phyloP scores from a whole-genome alignment of 352 stramenopile species.

The Globisporangium takayamanum region DNA sequence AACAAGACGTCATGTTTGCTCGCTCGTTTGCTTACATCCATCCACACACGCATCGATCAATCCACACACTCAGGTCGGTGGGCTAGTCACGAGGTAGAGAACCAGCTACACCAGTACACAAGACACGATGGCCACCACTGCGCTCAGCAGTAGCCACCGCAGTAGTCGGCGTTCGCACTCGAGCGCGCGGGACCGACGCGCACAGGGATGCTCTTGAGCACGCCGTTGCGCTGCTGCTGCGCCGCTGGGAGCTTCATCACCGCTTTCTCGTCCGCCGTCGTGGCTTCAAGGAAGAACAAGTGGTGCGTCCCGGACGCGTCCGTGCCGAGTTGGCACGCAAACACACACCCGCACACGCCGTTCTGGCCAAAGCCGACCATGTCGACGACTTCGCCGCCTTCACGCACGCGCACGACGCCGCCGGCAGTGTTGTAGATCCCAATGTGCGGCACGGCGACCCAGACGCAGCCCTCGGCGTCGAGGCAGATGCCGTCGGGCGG shows the following conservation, averaged over 20 bases:
- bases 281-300: constrained; percentile 55
- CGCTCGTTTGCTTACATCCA: too few relatives aligned
- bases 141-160: constrained; percentile 53
- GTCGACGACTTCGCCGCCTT: constrained; percentile 49
- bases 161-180: constrained; percentile 32
- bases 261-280: constrained; percentile 27
- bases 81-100: neutral
- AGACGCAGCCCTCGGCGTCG: constrained; percentile 62
- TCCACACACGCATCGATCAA: too few relatives aligned
- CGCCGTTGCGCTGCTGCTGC: constrained; percentile 27
- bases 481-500: constrained; percentile 54
- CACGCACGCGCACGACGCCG: constrained; percentile 41
- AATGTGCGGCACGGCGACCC: constrained; percentile 45
- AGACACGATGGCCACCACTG: neutral
- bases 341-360: constrained; percentile 40
- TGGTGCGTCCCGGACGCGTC: constrained; percentile 41
- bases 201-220: constrained; percentile 43
- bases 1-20: too few relatives aligned
- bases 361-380: constrained; percentile 56
- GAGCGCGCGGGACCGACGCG: constrained; percentile 39
- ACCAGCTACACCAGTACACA: neutral
- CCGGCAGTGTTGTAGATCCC: constrained; percentile 41
- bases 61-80: too few relatives aligned
- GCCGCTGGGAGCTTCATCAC: constrained; percentile 35
- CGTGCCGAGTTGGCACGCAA: constrained; percentile 57